Conservation (phyloP, 2,329 filamentous ascomycete species). For the Penicillium griseofulvum region DNA sequence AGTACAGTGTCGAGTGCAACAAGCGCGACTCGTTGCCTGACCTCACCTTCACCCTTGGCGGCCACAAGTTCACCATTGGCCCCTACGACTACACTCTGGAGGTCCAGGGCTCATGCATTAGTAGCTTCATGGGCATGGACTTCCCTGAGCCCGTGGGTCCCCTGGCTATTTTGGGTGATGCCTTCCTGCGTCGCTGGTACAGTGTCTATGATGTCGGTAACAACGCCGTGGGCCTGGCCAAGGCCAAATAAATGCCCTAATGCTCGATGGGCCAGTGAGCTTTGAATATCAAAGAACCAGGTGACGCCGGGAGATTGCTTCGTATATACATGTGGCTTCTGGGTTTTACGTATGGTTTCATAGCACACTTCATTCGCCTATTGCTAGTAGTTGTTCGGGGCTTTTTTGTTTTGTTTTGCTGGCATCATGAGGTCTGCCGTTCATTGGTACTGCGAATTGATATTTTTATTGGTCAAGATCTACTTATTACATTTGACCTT, state of each 20-base stretch:
- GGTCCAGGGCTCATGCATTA: conserved; percentile 92
- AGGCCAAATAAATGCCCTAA: conserved; percentile 62
- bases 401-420: conserved; percentile 7
- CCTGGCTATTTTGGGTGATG: conserved; percentile 79
- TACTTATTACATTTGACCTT: conserved; percentile 14
- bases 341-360: conserved; percentile 7
- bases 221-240: conserved; percentile 82
- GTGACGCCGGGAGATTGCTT: conserved; percentile 11
- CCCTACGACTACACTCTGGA: conserved; percentile 94
- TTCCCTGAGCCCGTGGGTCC: conserved; percentile 82
- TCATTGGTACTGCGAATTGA: conserved; percentile 13
- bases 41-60: conserved; percentile 83
- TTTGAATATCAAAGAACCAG: conserved; percentile 13
- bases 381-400: conserved; percentile 11
- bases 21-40: conserved; percentile 83
- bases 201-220: conserved; percentile 94
- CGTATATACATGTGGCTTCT: conserved; percentile 20
- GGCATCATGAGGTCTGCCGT: conserved; percentile 7
- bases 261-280: conserved; percentile 4
- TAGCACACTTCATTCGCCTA: conserved; percentile 10
- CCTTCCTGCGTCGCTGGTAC: conserved; percentile 65
- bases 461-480: conserved; percentile 14
- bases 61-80: conserved; percentile 88
- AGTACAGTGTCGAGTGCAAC: conserved; percentile 89
- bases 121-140: conserved; percentile 96